Conservation (phyloP, 2,329 filamentous ascomycete genomes). For the Calonectria pauciramosa region DNA sequence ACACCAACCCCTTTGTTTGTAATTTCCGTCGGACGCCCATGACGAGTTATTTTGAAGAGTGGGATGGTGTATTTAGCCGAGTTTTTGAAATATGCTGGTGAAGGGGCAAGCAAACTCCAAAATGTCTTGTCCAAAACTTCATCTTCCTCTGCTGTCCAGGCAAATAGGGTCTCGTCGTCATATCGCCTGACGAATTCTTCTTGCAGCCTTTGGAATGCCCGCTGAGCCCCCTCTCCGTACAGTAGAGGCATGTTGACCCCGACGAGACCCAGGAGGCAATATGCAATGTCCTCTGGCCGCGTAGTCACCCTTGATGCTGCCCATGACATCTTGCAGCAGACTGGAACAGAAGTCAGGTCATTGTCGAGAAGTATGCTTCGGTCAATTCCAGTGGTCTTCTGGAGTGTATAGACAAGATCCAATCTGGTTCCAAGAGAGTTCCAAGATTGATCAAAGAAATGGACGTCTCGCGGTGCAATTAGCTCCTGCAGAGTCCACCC, state of each 20-base stretch:
- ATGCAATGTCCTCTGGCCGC: background rate
- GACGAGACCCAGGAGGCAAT: background rate
- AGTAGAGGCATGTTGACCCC: conserved; percentile 8
- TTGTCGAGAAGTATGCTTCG: background rate
- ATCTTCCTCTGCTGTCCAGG: background rate
- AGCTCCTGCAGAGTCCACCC: conserved; percentile 9
- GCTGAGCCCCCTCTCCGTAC: background rate
- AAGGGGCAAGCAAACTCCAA: background rate
- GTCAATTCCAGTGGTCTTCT: background rate
- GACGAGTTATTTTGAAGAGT: background rate
- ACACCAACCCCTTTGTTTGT: conserved; percentile 8
- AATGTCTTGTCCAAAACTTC: background rate
- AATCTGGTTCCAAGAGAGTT: background rate
- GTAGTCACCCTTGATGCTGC: background rate
- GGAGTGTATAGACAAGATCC: background rate
- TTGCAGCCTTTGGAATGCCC: conserved; percentile 1
- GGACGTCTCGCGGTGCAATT: background rate
- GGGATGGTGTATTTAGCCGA: background rate
- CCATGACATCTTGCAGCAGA: conserved; percentile 3
- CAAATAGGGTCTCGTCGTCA: conserved; percentile 3
- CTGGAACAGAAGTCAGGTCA: background rate
- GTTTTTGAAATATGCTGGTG: conserved; percentile 3
- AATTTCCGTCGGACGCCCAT: background rate
- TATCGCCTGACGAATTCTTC: conserved; percentile 2
- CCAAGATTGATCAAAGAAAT: background rate